Conservation (phyloP, 257 asterid genomes). For the Gardenia jasminoides region DNA sequence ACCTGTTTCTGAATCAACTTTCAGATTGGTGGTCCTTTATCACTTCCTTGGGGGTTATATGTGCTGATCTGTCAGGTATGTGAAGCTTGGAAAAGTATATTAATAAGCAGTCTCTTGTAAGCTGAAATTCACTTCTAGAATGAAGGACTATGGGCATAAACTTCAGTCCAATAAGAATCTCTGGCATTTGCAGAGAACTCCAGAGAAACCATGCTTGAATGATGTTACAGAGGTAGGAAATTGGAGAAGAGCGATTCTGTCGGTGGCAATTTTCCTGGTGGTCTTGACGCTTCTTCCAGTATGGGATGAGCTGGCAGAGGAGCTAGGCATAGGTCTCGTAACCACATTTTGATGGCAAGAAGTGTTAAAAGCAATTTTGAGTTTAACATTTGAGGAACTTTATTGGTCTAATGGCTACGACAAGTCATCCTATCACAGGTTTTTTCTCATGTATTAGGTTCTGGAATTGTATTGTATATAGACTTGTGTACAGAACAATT, state of each 20-base stretch:
- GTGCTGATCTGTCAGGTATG: constrained; percentile 93
- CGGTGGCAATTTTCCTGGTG: constrained; percentile 51
- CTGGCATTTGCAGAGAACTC: constrained; percentile 56
- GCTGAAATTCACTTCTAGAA: neutral
- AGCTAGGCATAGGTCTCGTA: constrained; percentile 81
- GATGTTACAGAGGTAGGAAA: constrained; percentile 90
- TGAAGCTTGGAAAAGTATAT: neutral
- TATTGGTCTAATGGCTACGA: constrained; percentile 1
- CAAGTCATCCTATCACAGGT: neutral
- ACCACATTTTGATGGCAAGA: constrained; percentile 44
- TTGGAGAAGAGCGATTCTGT: constrained; percentile 62
- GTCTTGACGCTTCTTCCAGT: constrained; percentile 85
- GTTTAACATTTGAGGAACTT: constrained; percentile 15
- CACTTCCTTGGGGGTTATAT: constrained; percentile 99
- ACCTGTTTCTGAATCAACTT: neutral
- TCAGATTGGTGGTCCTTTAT: constrained; percentile 95
- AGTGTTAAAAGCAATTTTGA: constrained; percentile 39
- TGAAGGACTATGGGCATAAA: neutral
- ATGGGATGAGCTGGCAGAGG: constrained; percentile 98
- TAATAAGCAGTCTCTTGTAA: neutral
- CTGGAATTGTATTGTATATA: neutral
- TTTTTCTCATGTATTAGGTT: neutral
- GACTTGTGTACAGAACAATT: constrained; percentile 1
- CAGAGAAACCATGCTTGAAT: constrained; percentile 94
- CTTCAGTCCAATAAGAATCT: constrained; percentile 6